These are phyloP conservation scores for Sarocladium kiliense DNA, from an alignment of 2,329 filamentous ascomycete species.

Conservation along the genomic window DNA sequence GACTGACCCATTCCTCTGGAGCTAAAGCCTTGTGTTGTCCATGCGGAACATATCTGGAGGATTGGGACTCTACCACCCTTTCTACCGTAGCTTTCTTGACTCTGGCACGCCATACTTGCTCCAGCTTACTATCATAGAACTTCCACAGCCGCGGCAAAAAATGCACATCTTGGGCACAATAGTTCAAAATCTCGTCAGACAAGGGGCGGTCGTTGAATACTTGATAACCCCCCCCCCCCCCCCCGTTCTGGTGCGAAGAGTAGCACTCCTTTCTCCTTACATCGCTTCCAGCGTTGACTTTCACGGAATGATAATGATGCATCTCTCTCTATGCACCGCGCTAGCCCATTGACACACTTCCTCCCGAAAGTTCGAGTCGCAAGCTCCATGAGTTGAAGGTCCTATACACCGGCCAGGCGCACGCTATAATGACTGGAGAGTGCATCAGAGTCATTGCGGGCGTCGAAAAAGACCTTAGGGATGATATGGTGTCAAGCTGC, in stretches of 20 bases:
- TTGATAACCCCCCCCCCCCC: constrained; percentile 36
- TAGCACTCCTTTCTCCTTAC: constrained; percentile 29
- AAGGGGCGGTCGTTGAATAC: constrained; percentile 44
- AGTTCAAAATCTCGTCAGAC: constrained; percentile 28
- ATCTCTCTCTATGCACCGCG: constrained; percentile 26
- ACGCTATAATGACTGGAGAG: constrained; percentile 41
- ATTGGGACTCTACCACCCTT: constrained; percentile 25
- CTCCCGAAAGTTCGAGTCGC: constrained; percentile 21
- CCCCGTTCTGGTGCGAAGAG: constrained; percentile 37
- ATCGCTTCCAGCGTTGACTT: constrained; percentile 19
- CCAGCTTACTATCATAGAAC: constrained; percentile 20
- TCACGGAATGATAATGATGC: constrained; percentile 12
- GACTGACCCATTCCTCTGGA: constrained; percentile 12
- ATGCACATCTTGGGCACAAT: constrained; percentile 42
- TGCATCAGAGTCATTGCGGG: constrained; percentile 54
- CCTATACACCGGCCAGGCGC: constrained; percentile 36
- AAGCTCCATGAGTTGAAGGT: constrained; percentile 54
- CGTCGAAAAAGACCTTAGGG: constrained; percentile 52
- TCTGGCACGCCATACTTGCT: constrained; percentile 13
- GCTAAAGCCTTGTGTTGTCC: constrained; percentile 23
- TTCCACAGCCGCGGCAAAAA: constrained; percentile 30
- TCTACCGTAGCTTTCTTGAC: constrained; percentile 20
- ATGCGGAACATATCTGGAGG: constrained; percentile 18
- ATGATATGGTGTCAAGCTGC: too few species aligned
- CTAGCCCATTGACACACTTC: constrained; percentile 17